phyloP scores from a whole-genome alignment of 2,329 filamentous ascomycete species.

The Nigrospora sphaerica region DNA sequence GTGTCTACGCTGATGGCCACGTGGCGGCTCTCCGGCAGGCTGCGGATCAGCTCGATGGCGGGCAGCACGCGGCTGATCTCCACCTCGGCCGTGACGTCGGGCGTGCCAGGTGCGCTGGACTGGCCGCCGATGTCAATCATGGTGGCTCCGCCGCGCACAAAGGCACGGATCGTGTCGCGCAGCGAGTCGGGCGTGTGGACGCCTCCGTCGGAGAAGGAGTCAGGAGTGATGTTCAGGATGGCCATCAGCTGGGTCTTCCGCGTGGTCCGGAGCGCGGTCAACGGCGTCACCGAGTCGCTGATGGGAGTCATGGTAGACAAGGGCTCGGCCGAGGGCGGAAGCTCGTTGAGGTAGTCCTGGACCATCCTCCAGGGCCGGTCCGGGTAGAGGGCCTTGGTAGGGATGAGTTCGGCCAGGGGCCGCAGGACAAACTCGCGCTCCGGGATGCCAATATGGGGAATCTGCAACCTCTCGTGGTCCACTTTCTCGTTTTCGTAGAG shows the following conservation, averaged over 20 bases:
- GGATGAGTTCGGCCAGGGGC: conserved; percentile 70
- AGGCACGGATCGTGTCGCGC: conserved; percentile 47
- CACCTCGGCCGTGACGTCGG: conserved; percentile 61
- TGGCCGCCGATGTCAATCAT: conserved; percentile 93
- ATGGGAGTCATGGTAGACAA: conserved; percentile 55
- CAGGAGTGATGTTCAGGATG: conserved; percentile 89
- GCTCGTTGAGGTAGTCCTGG: conserved; percentile 54
- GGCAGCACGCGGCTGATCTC: conserved; percentile 75
- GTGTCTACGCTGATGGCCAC: conserved; percentile 87
- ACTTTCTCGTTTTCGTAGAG: conserved; percentile 66
- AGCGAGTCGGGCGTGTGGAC: conserved; percentile 49
- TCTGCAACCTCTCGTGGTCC: conserved; percentile 63
- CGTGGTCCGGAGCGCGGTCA: conserved; percentile 51
- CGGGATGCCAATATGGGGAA: conserved; percentile 79
- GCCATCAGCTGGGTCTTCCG: conserved; percentile 79
- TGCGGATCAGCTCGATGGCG: conserved; percentile 66
- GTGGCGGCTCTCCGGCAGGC: conserved; percentile 51
- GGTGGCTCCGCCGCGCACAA: conserved; percentile 64
- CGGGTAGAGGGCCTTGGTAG: conserved; percentile 44
- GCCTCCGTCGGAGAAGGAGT: conserved; percentile 94
- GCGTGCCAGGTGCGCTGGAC: conserved; percentile 74
- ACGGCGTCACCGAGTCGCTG: conserved; percentile 36
- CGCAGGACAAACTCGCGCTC: conserved; percentile 92
- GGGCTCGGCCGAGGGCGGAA: conserved; percentile 39
- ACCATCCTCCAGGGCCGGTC: conserved; percentile 52